These are phyloP conservation scores for Sarocladium oryzae DNA, from an alignment of 2,329 filamentous ascomycete genomes.

Conservation along the genomic window DNA sequence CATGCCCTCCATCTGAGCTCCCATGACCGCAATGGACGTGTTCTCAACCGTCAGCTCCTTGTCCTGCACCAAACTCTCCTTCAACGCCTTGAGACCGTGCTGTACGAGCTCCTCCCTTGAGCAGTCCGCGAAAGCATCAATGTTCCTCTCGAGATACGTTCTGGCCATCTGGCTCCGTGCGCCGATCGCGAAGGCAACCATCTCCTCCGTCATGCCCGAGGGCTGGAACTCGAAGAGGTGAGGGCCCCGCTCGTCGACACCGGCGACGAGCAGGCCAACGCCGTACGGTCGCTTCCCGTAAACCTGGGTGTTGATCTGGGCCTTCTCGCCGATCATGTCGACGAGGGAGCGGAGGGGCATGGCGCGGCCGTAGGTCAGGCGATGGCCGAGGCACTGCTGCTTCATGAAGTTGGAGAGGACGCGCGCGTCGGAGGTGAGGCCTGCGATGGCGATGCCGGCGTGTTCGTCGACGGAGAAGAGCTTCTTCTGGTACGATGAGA, in stretches of 20 bases:
- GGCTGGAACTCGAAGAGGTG: slow-evolving; percentile 99
- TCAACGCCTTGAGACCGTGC: slow-evolving; percentile 85
- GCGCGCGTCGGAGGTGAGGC: slow-evolving; percentile 93
- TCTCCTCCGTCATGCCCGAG: slow-evolving; percentile 92
- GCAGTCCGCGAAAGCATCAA: slow-evolving; percentile 73
- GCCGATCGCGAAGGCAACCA: slow-evolving; percentile 92
- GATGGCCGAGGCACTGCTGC: slow-evolving; percentile 92
- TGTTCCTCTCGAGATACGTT: slow-evolving; percentile 90
- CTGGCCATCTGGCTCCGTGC: slow-evolving; percentile 95
- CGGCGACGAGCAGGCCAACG: slow-evolving; percentile 85
- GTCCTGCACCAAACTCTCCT: slow-evolving; percentile 94
- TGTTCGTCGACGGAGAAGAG: slow-evolving; percentile 95
- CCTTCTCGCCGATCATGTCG: slow-evolving; percentile 87
- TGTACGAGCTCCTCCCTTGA: slow-evolving; percentile 79
- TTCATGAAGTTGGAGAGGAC: slow-evolving; percentile 99
- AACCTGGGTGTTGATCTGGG: slow-evolving; percentile 95
- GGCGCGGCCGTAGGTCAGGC: slow-evolving; percentile 90
- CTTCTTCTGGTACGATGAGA: slow-evolving; percentile 99
- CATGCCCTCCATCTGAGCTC: slow-evolving; percentile 46
- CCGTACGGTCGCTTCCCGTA: slow-evolving; percentile 96
- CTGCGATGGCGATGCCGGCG: slow-evolving; percentile 90
- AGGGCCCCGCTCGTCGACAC: slow-evolving; percentile 87
- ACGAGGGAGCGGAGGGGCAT: slow-evolving; percentile 88
- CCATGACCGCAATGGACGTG: slow-evolving; percentile 83
- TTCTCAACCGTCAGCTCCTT: slow-evolving; percentile 97